phyloP scores from a whole-genome alignment of 768 basidiomycete species.

The Kwoniella sp. region DNA sequence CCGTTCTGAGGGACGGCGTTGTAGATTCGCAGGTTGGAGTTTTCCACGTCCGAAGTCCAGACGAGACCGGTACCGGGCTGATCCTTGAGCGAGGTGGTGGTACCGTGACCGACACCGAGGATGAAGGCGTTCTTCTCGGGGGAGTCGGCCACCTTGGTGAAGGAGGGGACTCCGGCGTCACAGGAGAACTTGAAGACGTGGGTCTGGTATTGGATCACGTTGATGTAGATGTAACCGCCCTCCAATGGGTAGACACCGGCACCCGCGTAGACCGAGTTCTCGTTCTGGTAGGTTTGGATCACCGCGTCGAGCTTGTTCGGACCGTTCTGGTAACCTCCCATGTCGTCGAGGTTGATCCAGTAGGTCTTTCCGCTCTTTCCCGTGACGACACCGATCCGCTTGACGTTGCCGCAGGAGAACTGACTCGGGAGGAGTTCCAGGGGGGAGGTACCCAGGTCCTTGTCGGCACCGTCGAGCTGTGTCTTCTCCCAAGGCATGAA shows the following conservation, averaged over 20 bases:
- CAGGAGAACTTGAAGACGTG: slow-evolving; percentile 19
- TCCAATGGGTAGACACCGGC: slow-evolving; percentile 15
- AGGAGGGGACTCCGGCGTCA: slow-evolving; percentile 11
- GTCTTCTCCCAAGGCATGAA: slow-evolving; percentile 19
- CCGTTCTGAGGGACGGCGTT: slow-evolving; percentile 14
- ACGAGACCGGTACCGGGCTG: slow-evolving; percentile 13
- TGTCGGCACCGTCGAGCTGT: slow-evolving; percentile 16
- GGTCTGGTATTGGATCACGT: slow-evolving; percentile 15
- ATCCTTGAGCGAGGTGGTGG: slow-evolving; percentile 10
- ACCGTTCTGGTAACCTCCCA: slow-evolving; percentile 16
- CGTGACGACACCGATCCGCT: slow-evolving; percentile 12
- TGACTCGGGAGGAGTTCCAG: slow-evolving; percentile 11
- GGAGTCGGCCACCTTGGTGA: slow-evolving; percentile 15
- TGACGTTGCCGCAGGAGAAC: slow-evolving; percentile 11
- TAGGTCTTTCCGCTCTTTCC: slow-evolving; percentile 15
- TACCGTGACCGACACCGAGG: slow-evolving; percentile 13
- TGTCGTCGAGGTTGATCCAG: slow-evolving; percentile 13
- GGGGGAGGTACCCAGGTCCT: slow-evolving; percentile 13
- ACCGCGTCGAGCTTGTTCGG: slow-evolving; percentile 13
- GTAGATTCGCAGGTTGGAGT: slow-evolving; percentile 10
- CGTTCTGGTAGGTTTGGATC: slow-evolving; percentile 12
- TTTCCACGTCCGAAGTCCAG: slow-evolving; percentile 10
- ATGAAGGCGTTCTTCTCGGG: slow-evolving; percentile 19
- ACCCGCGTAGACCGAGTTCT: slow-evolving; percentile 15
- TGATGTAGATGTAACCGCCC: slow-evolving; percentile 16